These are phyloP conservation scores for Plasmodium fragile DNA, from an alignment of 169 alveolate species.

Conservation along the genomic window DNA sequence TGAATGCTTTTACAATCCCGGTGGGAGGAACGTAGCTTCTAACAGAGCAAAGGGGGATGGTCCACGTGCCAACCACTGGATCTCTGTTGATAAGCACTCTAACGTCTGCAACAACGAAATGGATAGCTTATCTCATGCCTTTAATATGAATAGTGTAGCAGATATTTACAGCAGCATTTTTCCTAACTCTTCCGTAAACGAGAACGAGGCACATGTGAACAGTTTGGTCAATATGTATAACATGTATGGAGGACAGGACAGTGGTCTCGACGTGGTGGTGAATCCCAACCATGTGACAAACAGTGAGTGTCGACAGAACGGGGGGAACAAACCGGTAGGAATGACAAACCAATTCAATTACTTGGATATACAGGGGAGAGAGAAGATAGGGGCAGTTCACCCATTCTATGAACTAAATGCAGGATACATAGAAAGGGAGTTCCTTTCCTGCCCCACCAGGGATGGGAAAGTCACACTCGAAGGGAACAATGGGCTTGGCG, in stretches of 20 bases:
- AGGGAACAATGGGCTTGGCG: not conserved
- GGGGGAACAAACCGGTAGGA: not conserved
- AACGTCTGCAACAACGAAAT: not conserved
- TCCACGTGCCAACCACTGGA: not conserved
- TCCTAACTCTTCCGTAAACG: not conserved
- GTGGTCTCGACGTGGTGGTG: not conserved
- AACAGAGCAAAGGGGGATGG: not conserved
- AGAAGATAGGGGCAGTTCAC: not conserved
- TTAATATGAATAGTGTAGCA: not conserved
- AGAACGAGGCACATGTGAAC: not conserved
- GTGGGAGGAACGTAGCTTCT: not conserved
- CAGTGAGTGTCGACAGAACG: not conserved
- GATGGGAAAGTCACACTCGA: not conserved
- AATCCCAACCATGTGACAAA: not conserved
- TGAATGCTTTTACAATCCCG: slow-evolving; percentile 18
- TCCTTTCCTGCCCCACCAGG: not conserved
- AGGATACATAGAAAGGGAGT: slow-evolving; percentile 26
- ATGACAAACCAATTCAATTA: slow-evolving; percentile 1
- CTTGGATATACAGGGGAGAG: not conserved
- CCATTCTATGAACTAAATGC: slow-evolving; percentile 20
- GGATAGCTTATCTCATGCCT: not conserved
- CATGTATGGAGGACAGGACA: not conserved
- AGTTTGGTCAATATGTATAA: not conserved
- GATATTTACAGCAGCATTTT: slow-evolving; percentile 51
- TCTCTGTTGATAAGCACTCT: not conserved